phyloP scores from a whole-genome alignment of 2,329 filamentous ascomycete genomes.

The Pyrenophora seminiperda region DNA sequence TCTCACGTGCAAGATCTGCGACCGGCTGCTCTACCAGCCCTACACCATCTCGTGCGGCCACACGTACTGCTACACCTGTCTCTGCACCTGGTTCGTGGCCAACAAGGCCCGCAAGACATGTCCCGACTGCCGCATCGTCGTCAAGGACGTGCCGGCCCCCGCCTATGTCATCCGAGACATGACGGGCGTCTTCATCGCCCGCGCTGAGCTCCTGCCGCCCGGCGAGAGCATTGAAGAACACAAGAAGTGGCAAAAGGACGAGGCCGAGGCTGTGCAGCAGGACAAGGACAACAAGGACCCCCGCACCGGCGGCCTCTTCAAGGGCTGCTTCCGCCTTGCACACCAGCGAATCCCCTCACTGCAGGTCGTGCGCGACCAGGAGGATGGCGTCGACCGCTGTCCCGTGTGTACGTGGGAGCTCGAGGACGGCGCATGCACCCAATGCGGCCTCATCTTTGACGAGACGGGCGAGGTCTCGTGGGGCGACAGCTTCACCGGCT shows the following conservation, averaged over 20 bases:
- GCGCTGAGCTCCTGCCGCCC: constrained; percentile 64
- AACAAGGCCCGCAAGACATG: constrained; percentile 67
- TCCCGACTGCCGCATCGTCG: constrained; percentile 67
- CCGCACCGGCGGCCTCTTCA: constrained; percentile 64
- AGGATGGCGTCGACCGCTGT: constrained; percentile 67
- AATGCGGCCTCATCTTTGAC: constrained; percentile 60
- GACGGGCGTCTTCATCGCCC: constrained; percentile 65
- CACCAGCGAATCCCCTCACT: constrained; percentile 31
- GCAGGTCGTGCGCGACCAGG: constrained; percentile 58
- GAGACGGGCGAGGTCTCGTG: constrained; percentile 51
- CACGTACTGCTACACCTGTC: constrained; percentile 72
- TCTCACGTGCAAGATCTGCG: constrained; percentile 71
- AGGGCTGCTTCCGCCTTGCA: constrained; percentile 59
- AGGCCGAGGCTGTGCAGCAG: constrained; percentile 62
- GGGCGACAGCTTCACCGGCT: constrained; percentile 49
- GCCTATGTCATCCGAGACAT: constrained; percentile 70
- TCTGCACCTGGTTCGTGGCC: constrained; percentile 61
- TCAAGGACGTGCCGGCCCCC: constrained; percentile 65
- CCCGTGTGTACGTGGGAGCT: constrained; percentile 67
- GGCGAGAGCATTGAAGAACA: constrained; percentile 69
- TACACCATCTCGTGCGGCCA: constrained; percentile 72
- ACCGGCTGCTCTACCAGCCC: constrained; percentile 70
- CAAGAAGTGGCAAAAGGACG: constrained; percentile 61
- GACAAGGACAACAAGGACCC: constrained; percentile 62
- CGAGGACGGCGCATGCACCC: constrained; percentile 62